Base-by-base conservation (phyloP, 2,329 filamentous ascomycete species). In the Trichoderma breve region DNA sequence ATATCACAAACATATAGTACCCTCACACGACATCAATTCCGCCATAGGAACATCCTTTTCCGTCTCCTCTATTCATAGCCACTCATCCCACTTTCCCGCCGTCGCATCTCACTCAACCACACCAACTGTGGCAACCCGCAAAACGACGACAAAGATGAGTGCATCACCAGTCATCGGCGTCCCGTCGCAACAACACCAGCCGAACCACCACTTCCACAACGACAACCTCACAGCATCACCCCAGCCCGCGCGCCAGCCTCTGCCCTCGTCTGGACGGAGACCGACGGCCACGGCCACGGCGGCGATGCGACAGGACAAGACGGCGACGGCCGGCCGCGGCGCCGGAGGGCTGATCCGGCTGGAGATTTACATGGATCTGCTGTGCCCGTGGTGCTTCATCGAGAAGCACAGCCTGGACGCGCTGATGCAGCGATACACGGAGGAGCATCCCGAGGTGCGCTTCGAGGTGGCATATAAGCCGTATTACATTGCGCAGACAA, bases 331-430 rank as follows among this genome's bases (percentile, higher is more conserved):
- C 8, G 58, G 30, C 47, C 21, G 61, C 39, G 24, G 47, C 14
- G 34, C 26, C 36, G 34, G 67, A 11, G 67, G 43, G 14, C 28
- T 62, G 21, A 68, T 73, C 62, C 58, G 53, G 39, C 82, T 88
- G 72, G 83, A 86, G 62, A 78, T 86, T 60, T 84, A 86, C 74
- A 79, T 84, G 47, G 86, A 88, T 76, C 81, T 85, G 7, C 79
- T 86, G 47, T 88, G 86, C 72, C 85, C 86, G 4, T 87, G 85
- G 80, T 87, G 84, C 74, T 88, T 86, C 74, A 80, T 88, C 72
- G 82, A 83, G 71, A 82, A 86, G 73, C 83, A 80, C 71, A 83
- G 81, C 69, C 80, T 88, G 66, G 82, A 86, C 72, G 74, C 73
- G 14, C 85, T 86, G 70, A 85, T 87, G 73, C 76, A 79, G 26